Conservation (phyloP, 352 stramenopile genomes). For the Pythium guiyangense region DNA sequence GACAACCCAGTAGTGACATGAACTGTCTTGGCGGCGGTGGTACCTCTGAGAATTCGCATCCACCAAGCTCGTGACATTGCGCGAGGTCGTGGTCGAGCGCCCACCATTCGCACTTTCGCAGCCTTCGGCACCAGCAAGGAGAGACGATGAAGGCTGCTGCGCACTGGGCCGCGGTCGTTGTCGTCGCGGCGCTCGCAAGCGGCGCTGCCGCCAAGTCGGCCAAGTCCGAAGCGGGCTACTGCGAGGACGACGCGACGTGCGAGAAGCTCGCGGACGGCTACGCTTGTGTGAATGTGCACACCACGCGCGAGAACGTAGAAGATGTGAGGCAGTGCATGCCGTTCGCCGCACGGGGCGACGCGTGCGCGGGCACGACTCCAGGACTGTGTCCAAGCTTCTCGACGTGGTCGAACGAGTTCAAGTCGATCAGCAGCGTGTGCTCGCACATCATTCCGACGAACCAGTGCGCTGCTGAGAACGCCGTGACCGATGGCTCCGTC, state of each 20-base stretch:
- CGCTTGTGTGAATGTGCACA: conserved; percentile 72
- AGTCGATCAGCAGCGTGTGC: conserved; percentile 70
- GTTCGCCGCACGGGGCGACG: conserved; percentile 30
- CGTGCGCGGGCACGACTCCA: conserved; percentile 54
- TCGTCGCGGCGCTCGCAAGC: too few relatives aligned
- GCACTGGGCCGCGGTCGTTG: too few relatives aligned
- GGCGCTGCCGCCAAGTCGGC: conserved; percentile 39
- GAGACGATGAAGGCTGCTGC: too few relatives aligned
- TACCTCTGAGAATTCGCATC: too few relatives aligned
- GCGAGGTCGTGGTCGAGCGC: too few relatives aligned
- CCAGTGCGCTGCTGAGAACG: conserved; percentile 41
- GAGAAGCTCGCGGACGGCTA: conserved; percentile 28
- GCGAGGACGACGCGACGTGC: conserved; percentile 49
- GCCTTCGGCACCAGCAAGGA: too few relatives aligned
- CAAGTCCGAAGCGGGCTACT: conserved; percentile 49
- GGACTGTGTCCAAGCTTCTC: conserved; percentile 74
- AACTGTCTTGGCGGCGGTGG: too few relatives aligned
- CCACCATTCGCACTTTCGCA: too few relatives aligned
- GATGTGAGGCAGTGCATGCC: conserved; percentile 79
- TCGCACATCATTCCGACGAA: conserved; percentile 56
- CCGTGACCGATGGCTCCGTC: conserved; percentile 33
- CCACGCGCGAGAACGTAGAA: conserved; percentile 51
- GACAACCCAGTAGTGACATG: too few relatives aligned
- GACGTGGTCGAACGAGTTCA: conserved; percentile 54
- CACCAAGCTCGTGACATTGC: too few relatives aligned